Evolutionary conservation across 441 rosid species (phyloP).

Genomic region (Pelargonium fulgidum): DNA sequence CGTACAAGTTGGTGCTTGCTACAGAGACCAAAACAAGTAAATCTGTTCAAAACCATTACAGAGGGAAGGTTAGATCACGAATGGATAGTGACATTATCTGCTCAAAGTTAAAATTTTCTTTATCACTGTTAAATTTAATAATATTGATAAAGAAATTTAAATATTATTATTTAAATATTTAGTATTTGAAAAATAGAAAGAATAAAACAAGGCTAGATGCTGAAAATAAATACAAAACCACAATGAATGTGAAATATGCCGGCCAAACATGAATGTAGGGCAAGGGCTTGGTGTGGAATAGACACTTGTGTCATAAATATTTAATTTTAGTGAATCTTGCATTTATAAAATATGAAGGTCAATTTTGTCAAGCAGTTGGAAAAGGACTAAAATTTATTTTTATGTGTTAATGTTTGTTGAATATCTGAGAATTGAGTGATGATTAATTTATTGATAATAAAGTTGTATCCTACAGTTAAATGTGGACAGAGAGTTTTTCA

Average conservation of each 20-base stretch:
- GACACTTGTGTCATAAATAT: neutral
- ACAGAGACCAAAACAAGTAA: neutral
- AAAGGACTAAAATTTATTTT: too few species aligned
- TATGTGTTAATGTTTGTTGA: too few species aligned
- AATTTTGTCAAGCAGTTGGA: neutral
- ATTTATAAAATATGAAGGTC: neutral
- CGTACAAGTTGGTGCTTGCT: constrained; percentile 17
- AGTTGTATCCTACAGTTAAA: too few species aligned
- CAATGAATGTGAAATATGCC: constrained; percentile 2
- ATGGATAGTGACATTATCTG: constrained; percentile 11
- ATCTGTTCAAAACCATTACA: constrained; percentile 12
- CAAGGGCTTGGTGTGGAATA: neutral
- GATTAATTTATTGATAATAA: too few species aligned
- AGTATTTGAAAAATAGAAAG: neutral
- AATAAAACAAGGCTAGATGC: constrained; percentile 1
- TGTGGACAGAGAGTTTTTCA: too few species aligned
- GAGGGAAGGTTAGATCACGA: constrained; percentile 20
- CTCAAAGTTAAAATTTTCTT: neutral
- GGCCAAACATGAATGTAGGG: constrained; percentile 7
- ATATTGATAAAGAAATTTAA: too few species aligned
- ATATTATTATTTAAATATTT: too few species aligned
- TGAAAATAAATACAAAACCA: neutral
- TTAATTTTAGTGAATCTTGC: neutral
- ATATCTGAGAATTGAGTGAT: too few species aligned
- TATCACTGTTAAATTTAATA: neutral